Percentiles rank a stretch among this genome's conserved stretches.
Evolutionary conservation across 2,329 filamentous ascomycete species (phyloP).

Genomic region (Alternaria conjuncta): DNA sequence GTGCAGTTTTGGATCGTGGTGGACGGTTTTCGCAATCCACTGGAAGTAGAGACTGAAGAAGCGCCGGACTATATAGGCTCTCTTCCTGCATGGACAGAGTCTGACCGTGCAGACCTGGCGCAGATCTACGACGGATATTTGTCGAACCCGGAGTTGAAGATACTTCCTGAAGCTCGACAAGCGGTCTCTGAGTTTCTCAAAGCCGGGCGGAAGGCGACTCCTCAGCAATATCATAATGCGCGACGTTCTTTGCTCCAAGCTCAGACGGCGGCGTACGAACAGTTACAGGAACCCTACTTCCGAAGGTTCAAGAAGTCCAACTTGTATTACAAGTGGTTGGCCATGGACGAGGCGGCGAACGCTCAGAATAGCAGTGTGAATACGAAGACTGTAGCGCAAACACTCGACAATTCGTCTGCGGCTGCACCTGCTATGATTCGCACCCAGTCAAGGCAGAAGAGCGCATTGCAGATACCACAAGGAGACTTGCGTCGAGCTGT

Average conservation of each 20-base stretch:
- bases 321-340: constrained; percentile 93
- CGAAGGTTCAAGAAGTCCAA: constrained; percentile 90
- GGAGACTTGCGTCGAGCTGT: constrained; percentile 65
- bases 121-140: constrained; percentile 93
- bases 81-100: constrained; percentile 73
- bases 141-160: constrained; percentile 78
- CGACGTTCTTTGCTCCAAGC: constrained; percentile 80
- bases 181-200: constrained; percentile 79
- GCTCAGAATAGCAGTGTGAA: constrained; percentile 36
- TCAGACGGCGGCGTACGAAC: constrained; percentile 82
- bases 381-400: constrained; percentile 35
- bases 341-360: constrained; percentile 73
- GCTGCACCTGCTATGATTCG: constrained; percentile 51
- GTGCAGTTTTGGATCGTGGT: constrained; percentile 99
- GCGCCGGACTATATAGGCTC: constrained; percentile 61
- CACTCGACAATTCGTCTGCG: constrained; percentile 29
- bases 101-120: constrained; percentile 84
- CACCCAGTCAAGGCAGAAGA: constrained; percentile 54
- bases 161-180: constrained; percentile 71
- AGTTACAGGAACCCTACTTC: constrained; percentile 82
- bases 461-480: constrained; percentile 46
- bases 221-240: constrained; percentile 82
- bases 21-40: constrained; percentile 90
- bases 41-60: constrained; percentile 81
- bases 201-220: constrained; percentile 76